Evolutionary conservation across 2,329 filamentous ascomycete species (phyloP), one percentile per base, ranked within the genome.

Genomic region (Penicillium italicum): DNA sequence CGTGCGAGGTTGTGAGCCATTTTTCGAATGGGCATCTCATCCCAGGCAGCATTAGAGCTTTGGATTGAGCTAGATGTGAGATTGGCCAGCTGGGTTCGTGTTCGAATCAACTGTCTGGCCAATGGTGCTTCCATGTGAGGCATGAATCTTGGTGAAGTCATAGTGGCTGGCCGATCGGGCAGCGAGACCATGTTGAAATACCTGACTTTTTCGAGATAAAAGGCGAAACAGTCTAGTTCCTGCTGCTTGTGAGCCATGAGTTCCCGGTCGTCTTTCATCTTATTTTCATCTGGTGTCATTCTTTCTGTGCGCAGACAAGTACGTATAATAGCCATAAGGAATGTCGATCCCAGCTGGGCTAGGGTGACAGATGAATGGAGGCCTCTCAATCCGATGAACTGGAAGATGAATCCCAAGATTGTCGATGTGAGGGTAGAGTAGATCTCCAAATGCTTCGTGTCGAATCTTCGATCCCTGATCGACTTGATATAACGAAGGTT

Each of bases 351-450:
- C 20, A 75, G 34, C 36, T 75, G 69, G 26, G 66, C 64, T 2
- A 76, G 52, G 16, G 69, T 69, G 8, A 76, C 70, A 0, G 71
- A 72, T 1, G 72, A 62, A 48, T 76, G 71, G 5, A 76, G 61
- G 1, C 70, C 73, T 45, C 74, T 64, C 1, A 74, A 60, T 2
- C 74, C 74, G 8, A 76, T 60, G 30, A 77, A 77, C 49, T 77
- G 74, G 1, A 71, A 43, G 3, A 76, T 58, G 18, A 72, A 76
- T 1, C 73, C 74, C 4, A 68, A 2, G 11, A 72, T 53, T 0
- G 72, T 72, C 1, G 67, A 46, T 0, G 42, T 16, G 9, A 75
- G 52, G 3, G 66, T 64, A 7, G 59, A 50, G 3, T 68, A 43
- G 1, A 71, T 62, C 5, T 64, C 48, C 1, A 62, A 9, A 4